Evolutionary conservation across 345 rosid genomes (phyloP).

Genomic region (Eucalyptus curtisii): DNA sequence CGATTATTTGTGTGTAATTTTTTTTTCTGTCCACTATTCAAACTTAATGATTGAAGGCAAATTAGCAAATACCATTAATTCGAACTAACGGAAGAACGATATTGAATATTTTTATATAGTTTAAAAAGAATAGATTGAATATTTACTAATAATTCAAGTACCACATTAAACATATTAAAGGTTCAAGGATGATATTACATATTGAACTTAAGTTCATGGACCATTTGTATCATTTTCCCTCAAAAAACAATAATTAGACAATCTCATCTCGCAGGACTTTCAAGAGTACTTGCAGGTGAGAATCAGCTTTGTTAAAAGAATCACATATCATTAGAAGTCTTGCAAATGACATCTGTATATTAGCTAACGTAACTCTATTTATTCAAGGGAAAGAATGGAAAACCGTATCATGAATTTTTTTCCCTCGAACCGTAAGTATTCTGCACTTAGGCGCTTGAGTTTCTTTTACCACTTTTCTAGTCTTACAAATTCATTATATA

Average conservation of each 20-base stretch:
- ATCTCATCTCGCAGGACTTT: background rate
- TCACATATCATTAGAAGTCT: background rate
- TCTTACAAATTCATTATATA: background rate
- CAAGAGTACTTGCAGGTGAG: background rate
- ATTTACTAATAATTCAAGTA: background rate
- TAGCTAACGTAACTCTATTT: background rate
- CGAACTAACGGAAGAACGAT: rapidly evolving
- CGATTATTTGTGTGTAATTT: background rate
- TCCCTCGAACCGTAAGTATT: background rate
- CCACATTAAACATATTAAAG: background rate
- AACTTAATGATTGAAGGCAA: background rate
- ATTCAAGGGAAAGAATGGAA: background rate
- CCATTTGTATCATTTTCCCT: background rate
- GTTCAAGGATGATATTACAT: background rate
- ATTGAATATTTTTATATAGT: background rate
- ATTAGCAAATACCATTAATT: background rate
- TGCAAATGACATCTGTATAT: background rate
- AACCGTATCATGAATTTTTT: background rate
- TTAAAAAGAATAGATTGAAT: background rate
- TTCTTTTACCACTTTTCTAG: background rate
- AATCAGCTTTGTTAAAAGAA: background rate
- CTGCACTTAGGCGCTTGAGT: background rate
- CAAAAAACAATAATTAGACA: background rate
- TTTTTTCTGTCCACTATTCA: background rate
- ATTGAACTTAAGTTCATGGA: background rate